These are phyloP conservation scores for Silene latifolia DNA, from an alignment of 148 eudicot genomes.

Conservation along the genomic window DNA sequence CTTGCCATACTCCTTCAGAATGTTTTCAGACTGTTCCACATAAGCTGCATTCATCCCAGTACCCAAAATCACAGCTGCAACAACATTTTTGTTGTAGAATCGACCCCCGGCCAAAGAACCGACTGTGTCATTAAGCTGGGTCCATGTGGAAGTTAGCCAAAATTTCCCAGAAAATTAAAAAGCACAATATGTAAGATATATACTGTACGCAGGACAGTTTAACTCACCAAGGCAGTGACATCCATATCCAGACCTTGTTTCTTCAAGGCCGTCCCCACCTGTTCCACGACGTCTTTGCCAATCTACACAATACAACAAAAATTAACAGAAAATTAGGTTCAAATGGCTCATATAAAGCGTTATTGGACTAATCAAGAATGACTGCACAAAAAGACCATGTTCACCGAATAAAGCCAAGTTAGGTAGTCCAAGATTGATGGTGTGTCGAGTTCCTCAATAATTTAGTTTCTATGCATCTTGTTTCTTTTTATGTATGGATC, in stretches of 20 bases:
- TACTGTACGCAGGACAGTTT: background rate
- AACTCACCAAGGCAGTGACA: slow-evolving; percentile 47
- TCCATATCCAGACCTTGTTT: slow-evolving; percentile 25
- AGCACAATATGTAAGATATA: background rate
- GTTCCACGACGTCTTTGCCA: slow-evolving; percentile 38
- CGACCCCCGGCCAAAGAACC: slow-evolving; percentile 80
- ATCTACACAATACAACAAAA: slow-evolving; percentile 22
- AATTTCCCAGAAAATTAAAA: background rate
- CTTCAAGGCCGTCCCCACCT: slow-evolving; percentile 32
- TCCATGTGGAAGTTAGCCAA: slow-evolving; percentile 16
- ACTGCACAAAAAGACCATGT: background rate
- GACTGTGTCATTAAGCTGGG: slow-evolving; percentile 66
- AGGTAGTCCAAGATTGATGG: background rate
- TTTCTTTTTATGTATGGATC: background rate
- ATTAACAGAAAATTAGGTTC: background rate
- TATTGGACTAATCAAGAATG: background rate
- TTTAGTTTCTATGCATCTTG: background rate
- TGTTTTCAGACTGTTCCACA: slow-evolving; percentile 43
- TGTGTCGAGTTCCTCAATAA: background rate
- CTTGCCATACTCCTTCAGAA: slow-evolving; percentile 34
- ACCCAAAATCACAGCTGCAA: slow-evolving; percentile 75
- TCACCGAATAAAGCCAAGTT: background rate
- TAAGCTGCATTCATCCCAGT: slow-evolving; percentile 74
- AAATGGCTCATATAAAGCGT: background rate
- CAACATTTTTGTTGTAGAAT: slow-evolving; percentile 53